Evolutionary conservation across 1,139 yeast species (phyloP).

Genomic region (Yamadazyma trypodendri): DNA sequence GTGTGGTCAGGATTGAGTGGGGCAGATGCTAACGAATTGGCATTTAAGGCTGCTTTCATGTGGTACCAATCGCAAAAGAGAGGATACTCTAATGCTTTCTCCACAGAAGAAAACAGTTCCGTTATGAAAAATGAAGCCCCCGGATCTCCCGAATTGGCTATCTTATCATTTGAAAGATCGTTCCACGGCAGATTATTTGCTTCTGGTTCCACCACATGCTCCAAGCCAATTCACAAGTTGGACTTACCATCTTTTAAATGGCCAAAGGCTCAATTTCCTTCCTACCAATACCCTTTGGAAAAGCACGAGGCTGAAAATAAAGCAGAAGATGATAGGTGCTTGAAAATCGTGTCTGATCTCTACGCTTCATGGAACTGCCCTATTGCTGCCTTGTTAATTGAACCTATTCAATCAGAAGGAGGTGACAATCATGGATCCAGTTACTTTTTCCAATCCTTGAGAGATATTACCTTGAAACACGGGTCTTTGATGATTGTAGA

Average conservation of each 20-base stretch:
- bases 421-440: slow-evolving; percentile 70
- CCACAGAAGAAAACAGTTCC: slow-evolving; percentile 57
- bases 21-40: slow-evolving; percentile 82
- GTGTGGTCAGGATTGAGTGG: slow-evolving; percentile 80
- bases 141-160: slow-evolving; percentile 72
- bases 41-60: slow-evolving; percentile 81
- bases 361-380: slow-evolving; percentile 60
- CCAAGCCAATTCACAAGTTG: slow-evolving; percentile 81
- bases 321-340: slow-evolving; percentile 67
- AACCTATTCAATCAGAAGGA: slow-evolving; percentile 76
- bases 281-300: slow-evolving; percentile 70
- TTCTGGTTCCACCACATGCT: slow-evolving; percentile 72
- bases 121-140: slow-evolving; percentile 71
- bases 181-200: slow-evolving; percentile 88
- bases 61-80: slow-evolving; percentile 67
- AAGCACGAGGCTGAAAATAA: slow-evolving; percentile 53
- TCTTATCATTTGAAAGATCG: slow-evolving; percentile 68
- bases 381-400: slow-evolving; percentile 69
- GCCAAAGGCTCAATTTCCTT: slow-evolving; percentile 85
- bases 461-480: slow-evolving; percentile 60
- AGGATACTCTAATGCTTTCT: slow-evolving; percentile 47
- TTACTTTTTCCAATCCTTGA: slow-evolving; percentile 60
- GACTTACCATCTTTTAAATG: slow-evolving; percentile 83
- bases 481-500: slow-evolving; percentile 64
- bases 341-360: slow-evolving; percentile 55